Conservation (phyloP, 2,329 filamentous ascomycete genomes). For the Aspergillus quadrilineatus region DNA sequence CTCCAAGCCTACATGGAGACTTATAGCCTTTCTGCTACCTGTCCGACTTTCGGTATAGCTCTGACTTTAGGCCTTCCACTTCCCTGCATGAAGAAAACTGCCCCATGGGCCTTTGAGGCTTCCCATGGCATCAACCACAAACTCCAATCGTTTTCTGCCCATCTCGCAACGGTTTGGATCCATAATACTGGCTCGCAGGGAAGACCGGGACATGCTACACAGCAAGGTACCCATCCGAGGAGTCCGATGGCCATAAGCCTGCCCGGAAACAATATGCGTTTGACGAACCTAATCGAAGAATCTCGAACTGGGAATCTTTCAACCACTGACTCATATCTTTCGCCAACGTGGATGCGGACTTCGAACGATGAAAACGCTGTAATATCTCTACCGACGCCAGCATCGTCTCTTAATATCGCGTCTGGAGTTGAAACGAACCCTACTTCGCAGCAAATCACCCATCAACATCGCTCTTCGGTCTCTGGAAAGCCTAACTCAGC, state of each 20-base stretch:
- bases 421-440: conserved; percentile 22
- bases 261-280: conserved; percentile 2
- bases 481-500: conserved; percentile 23
- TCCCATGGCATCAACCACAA: conserved; percentile 27
- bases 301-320: conserved; percentile 11
- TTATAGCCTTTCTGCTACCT: conserved; percentile 41
- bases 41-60: conserved; percentile 44
- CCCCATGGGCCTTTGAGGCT: conserved; percentile 20
- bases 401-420: conserved; percentile 28
- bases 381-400: conserved; percentile 29
- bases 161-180: conserved; percentile 31
- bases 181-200: conserved; percentile 11
- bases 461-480: conserved; percentile 17
- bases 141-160: conserved; percentile 29
- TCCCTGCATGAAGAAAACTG: conserved; percentile 4
- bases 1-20: conserved; percentile 42
- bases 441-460: conserved; percentile 18
- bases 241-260: not conserved
- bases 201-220: not conserved
- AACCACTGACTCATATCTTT: conserved; percentile 24
- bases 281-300: conserved; percentile 12
- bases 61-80: conserved; percentile 34
- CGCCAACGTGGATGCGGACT: conserved; percentile 30
- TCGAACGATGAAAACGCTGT: conserved; percentile 27
- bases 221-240: conserved; percentile 6